Percentiles rank a stretch among this genome's conserved stretches.
Conservation (phyloP, 2,329 filamentous ascomycete species). For the Penicillium paneum region DNA sequence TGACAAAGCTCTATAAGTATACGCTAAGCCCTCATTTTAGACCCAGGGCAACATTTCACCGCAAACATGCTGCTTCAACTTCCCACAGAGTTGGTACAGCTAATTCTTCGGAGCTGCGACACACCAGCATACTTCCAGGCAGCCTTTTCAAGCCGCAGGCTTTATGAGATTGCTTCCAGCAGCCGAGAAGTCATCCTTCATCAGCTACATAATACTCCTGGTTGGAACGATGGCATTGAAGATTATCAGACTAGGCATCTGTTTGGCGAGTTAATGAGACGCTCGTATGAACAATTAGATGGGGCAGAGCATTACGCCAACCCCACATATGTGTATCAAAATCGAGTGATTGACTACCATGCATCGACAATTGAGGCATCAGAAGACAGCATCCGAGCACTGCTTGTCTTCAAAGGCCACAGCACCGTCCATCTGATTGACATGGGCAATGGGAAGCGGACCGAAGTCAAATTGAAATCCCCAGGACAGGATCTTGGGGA, state of each 20-base stretch:
- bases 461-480: slow-evolving; percentile 17
- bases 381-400: slow-evolving; percentile 18
- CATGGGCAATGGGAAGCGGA: slow-evolving; percentile 17
- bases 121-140: slow-evolving; percentile 39
- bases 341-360: slow-evolving; percentile 28
- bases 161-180: slow-evolving; percentile 35
- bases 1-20: background rate
- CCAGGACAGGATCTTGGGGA: slow-evolving; percentile 26
- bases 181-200: slow-evolving; percentile 37
- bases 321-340: slow-evolving; percentile 28
- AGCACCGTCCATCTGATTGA: slow-evolving; percentile 29
- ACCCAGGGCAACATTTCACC: background rate
- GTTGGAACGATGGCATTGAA: slow-evolving; percentile 21
- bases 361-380: slow-evolving; percentile 33
- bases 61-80: slow-evolving; percentile 17
- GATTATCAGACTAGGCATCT: slow-evolving; percentile 25
- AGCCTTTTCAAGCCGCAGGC: slow-evolving; percentile 34
- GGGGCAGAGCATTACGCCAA: slow-evolving; percentile 36
- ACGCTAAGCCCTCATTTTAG: background rate
- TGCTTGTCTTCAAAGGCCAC: slow-evolving; percentile 32
- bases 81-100: slow-evolving; percentile 41
- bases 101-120: slow-evolving; percentile 34
- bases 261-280: slow-evolving; percentile 31
- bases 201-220: slow-evolving; percentile 38
- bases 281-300: slow-evolving; percentile 34